Evolutionary conservation across 2,329 filamentous ascomycete genomes (phyloP), one percentile per base, ranked within the genome.

Genomic region (Trichophyton verrucosum): DNA sequence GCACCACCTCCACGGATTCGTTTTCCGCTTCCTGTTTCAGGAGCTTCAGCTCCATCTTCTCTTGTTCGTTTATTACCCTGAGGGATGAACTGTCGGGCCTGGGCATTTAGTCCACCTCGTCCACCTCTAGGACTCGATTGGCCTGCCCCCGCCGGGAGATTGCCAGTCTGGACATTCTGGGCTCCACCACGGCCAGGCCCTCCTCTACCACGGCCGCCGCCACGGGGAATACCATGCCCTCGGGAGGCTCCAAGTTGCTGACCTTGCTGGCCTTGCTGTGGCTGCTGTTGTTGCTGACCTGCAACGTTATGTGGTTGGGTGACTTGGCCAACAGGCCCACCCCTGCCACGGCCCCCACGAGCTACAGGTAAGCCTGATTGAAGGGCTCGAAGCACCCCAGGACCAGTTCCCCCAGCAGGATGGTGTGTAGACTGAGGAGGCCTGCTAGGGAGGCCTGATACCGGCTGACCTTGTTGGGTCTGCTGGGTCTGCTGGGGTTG

Each of bases 11-110:
- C 78, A 64, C 78, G 69, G 64, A 78, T 76, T 64, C 78, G 72
- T 69, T 81, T 81, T 44, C 77, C 77, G 62, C 67, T 73, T 53
- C 69, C 73, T 38, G 69, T 69, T 47, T 70, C 67, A 20, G 69
- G 64, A 27, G 62, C 75, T 51, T 75, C 73, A 9, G 68, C 65
- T 3, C 74, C 75, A 60, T 83, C 81, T 60, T 83, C 81, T 59
- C 81, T 75, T 20, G 79, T 75, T 40, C 81, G 75, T 71, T 84
- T 83, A 66, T 78, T 81, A 22, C 80, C 79, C 15, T 79, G 77
- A 30, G 81, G 81, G 65, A 83, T 80, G 61, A 85, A 83, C 57
- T 81, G 80, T 13, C 74, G 74, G 22, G 77, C 81, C 9, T 74
- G 72, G 1, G 77, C 76, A 67, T 80, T 82, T 42, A 83, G 67